These are phyloP conservation scores for Alternaria novae-zelandiae DNA, from an alignment of 2,329 filamentous ascomycete species.

Conservation along the genomic window DNA sequence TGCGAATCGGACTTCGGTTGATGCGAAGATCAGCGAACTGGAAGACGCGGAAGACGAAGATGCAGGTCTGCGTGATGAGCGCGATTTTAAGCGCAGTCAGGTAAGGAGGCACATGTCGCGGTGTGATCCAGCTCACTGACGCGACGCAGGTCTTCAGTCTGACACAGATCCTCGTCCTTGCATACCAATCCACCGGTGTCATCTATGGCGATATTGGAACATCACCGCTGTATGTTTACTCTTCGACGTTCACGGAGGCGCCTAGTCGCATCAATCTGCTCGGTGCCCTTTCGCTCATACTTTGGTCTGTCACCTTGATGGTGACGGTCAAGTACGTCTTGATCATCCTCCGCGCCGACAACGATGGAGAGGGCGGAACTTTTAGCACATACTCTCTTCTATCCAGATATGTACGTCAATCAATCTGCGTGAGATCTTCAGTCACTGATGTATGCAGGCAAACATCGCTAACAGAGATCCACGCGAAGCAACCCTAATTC, in stretches of 20 bases:
- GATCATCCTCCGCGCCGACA: constrained; percentile 70
- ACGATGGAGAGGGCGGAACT: constrained; percentile 74
- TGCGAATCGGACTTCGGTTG: constrained; percentile 55
- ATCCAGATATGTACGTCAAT: constrained; percentile 56
- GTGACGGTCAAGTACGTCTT: constrained; percentile 73
- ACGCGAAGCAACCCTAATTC: constrained; percentile 60
- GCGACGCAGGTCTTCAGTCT: constrained; percentile 34
- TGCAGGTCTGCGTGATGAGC: constrained; percentile 39
- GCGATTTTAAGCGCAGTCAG: constrained; percentile 41
- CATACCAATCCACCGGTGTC: constrained; percentile 70
- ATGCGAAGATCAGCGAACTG: constrained; percentile 64
- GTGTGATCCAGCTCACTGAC: constrained; percentile 14
- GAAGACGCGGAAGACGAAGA: constrained; percentile 40
- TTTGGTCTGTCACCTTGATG: constrained; percentile 73
- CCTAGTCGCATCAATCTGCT: constrained; percentile 64
- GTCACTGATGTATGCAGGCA: constrained; percentile 48
- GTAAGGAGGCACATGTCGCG: constrained; percentile 14
- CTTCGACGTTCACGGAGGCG: constrained; percentile 65
- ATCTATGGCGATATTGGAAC: constrained; percentile 75
- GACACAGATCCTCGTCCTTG: constrained; percentile 40
- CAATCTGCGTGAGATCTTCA: background rate
- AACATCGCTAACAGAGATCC: constrained; percentile 68
- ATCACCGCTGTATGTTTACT: constrained; percentile 73
- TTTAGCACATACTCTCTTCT: constrained; percentile 72
- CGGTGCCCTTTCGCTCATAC: constrained; percentile 70